phyloP scores from a whole-genome alignment of 2,329 filamentous ascomycete species.

The Cadophora malorum region DNA sequence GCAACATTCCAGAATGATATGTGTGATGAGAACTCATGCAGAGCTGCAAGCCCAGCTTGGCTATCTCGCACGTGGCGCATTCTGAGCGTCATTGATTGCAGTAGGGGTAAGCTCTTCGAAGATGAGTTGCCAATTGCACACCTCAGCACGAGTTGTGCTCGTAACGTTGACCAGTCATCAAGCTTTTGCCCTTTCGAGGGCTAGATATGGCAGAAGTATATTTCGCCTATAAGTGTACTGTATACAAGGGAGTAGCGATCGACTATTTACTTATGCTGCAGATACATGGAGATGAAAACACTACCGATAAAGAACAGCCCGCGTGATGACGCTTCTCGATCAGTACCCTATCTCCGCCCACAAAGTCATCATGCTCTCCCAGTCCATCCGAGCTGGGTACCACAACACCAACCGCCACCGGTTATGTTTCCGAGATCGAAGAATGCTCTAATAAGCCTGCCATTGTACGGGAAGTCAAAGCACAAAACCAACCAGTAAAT shows the following conservation, averaged over 20 bases:
- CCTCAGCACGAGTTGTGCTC: too few species aligned
- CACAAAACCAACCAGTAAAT: background rate
- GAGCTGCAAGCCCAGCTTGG: background rate
- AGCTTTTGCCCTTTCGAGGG: background rate
- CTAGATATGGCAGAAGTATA: background rate
- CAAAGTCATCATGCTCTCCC: background rate
- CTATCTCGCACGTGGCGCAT: background rate
- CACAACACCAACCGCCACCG: slow-evolving; percentile 1
- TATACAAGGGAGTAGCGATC: slow-evolving; percentile 11
- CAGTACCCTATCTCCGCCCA: background rate
- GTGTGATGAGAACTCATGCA: background rate
- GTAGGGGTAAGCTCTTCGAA: background rate
- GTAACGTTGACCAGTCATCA: background rate
- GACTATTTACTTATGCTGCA: background rate
- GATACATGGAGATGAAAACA: background rate
- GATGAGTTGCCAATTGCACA: background rate
- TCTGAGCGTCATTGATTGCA: background rate
- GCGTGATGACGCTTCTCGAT: background rate
- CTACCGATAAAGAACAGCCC: background rate
- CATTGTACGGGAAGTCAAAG: background rate
- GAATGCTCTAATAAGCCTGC: slow-evolving; percentile 10
- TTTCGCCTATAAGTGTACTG: background rate
- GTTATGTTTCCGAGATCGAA: background rate
- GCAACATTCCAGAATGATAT: background rate
- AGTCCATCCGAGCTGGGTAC: background rate